Evolutionary conservation across 345 rosid genomes (phyloP), one percentile per base, ranked within the genome.

Genomic region (Gossypium herbaceum): DNA sequence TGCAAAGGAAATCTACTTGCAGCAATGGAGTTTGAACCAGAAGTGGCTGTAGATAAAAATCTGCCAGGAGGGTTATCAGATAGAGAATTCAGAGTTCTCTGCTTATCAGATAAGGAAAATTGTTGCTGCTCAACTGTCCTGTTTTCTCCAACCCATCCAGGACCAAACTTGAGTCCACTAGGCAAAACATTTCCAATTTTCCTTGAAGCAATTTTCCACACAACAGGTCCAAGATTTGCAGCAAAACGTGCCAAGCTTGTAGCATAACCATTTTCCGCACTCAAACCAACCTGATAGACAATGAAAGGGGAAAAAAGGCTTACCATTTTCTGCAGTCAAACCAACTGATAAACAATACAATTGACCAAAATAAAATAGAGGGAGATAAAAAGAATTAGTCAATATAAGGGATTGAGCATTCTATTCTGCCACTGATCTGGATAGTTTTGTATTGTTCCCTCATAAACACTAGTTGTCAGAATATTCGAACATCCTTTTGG

Each of bases 181-280:
- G 96, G 98, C 84, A 95, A 84, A 72, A 71, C 86, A 1, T 81
- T 77, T 72, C 79, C 83, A 10, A 91, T 86, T 84, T 90, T 93
- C 85, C 81, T 86, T 5, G 96, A 89, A 68, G 94, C 98, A 44
- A 86, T 65, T 78, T 80, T 85, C 96, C 93, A 91, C 71, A 79
- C 92, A 74, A 79, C 86, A 60, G 98, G 98, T 51, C 99, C 98
- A 12, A 95, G 92, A 77, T 84, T 84, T 2, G 94, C 88, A 56
- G 99, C 96, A 70, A 84, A 95, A 44, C 90, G 93, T 79, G 97
- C 88, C 62, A 93, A 79, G 80, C 99, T 95, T 80, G 91, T 90
- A 10, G 98, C 92, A 71, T 95, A 95, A 34, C 94, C 92, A 48
- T 84, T 85, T 78, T 93, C 96, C 27, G 86, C 67, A 75, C 83